These are phyloP conservation scores for Cryptosporidium tyzzeri DNA, from an alignment of 169 alveolate species.

Conservation along the genomic window DNA sequence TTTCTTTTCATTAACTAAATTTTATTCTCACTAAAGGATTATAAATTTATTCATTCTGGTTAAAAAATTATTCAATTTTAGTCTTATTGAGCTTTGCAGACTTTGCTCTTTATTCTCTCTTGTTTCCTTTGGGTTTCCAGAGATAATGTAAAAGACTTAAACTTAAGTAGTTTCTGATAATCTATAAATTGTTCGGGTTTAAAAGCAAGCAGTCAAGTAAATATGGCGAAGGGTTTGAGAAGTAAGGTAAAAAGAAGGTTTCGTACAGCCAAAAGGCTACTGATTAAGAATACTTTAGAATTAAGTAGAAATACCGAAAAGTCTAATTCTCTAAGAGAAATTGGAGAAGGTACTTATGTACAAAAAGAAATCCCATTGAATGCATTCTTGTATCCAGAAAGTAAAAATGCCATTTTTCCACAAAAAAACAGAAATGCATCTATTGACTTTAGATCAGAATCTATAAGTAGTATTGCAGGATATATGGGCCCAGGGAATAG, in stretches of 20 bases:
- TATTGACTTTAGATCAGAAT: constrained; percentile 72
- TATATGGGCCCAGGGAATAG: constrained; percentile 75
- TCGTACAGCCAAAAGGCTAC: constrained; percentile 71
- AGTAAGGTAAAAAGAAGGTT: constrained; percentile 72
- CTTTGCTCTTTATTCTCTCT: not conserved
- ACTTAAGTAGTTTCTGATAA: no score
- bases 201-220: not conserved
- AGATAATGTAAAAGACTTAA: not conserved
- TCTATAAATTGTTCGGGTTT: not conserved
- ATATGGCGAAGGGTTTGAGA: constrained; percentile 64
- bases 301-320: constrained; percentile 61
- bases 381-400: constrained; percentile 67
- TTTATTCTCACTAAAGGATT: no score
- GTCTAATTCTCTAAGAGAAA: constrained; percentile 46
- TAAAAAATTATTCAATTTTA: no score
- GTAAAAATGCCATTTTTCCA: constrained; percentile 55
- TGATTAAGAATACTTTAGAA: constrained; percentile 56
- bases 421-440: constrained; percentile 35
- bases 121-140: not conserved
- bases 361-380: constrained; percentile 55
- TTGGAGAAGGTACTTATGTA: constrained; percentile 68
- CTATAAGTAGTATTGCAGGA: constrained; percentile 71
- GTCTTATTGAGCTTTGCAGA: not conserved
- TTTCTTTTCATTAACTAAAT: not conserved
- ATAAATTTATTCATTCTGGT: not conserved